A percentile compares a stretch with the other conserved stretches of the same genome.
Evolutionary conservation across 495 filamentous ascomycete species (phyloP).

Genomic region (Xeromyces bisporus): DNA sequence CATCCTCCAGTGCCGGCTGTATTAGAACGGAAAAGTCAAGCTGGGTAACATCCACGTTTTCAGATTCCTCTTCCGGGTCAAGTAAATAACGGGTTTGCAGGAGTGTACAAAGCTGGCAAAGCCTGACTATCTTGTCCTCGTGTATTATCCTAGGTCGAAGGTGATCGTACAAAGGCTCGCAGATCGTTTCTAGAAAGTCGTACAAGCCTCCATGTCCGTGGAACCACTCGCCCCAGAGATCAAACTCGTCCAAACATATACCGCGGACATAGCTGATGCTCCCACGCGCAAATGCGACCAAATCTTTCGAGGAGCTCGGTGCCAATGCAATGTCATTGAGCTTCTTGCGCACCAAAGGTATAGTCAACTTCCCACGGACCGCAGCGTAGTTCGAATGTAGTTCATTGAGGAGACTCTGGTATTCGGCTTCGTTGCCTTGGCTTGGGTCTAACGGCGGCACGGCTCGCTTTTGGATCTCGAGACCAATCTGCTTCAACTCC

Average conservation of each 20-base stretch:
- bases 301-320: slow-evolving; percentile 48
- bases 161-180: slow-evolving; percentile 60
- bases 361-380: slow-evolving; percentile 39
- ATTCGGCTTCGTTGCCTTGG: slow-evolving; percentile 46
- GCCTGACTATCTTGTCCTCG: slow-evolving; percentile 51
- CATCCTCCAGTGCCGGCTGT: slow-evolving; percentile 52
- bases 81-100: slow-evolving; percentile 72
- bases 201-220: slow-evolving; percentile 49
- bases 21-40: slow-evolving; percentile 53
- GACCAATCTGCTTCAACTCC: slow-evolving; percentile 46
- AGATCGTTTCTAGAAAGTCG: slow-evolving; percentile 55
- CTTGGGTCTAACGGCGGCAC: slow-evolving; percentile 42
- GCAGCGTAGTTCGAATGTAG: slow-evolving; percentile 48
- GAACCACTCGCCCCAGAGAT: slow-evolving; percentile 63
- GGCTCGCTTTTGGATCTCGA: slow-evolving; percentile 53
- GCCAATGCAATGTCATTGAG: slow-evolving; percentile 47
- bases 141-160: slow-evolving; percentile 53
- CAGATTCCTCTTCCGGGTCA: slow-evolving; percentile 52
- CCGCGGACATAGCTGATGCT: slow-evolving; percentile 55
- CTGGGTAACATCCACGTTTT: slow-evolving; percentile 33
- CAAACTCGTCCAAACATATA: slow-evolving; percentile 57
- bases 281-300: slow-evolving; percentile 51
- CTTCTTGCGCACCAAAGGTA: slow-evolving; percentile 43
- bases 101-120: slow-evolving; percentile 67
- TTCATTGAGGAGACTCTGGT: slow-evolving; percentile 47